Evolutionary conservation across 2,329 filamentous ascomycete species (phyloP).

Genomic region (Penicillium sp.): DNA sequence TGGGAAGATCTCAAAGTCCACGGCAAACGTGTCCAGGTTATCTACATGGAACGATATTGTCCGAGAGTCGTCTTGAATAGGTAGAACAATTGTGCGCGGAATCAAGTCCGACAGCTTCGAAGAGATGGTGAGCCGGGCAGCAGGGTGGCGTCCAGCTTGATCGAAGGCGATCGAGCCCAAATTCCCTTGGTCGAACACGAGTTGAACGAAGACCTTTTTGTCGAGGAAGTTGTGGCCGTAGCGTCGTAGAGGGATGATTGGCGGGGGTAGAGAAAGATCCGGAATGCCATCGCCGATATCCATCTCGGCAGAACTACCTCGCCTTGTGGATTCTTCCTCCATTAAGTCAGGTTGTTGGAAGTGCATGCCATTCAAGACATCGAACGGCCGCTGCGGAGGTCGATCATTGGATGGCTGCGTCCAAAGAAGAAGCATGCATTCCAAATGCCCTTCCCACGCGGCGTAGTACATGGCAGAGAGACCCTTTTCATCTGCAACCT

Average conservation of each 20-base stretch:
- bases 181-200: constrained; percentile 70
- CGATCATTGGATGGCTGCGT: constrained; percentile 28
- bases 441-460: constrained; percentile 92
- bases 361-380: constrained; percentile 33
- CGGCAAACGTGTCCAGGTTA: constrained; percentile 81
- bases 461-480: constrained; percentile 97
- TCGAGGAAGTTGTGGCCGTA: constrained; percentile 99
- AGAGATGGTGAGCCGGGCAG: constrained; percentile 88
- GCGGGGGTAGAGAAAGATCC: constrained; percentile 82
- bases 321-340: constrained; percentile 27
- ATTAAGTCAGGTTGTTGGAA: constrained; percentile 25
- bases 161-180: constrained; percentile 82
- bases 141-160: constrained; percentile 93
- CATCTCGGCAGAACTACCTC: constrained; percentile 55
- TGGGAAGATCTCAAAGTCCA: constrained; percentile 96
- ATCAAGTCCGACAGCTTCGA: constrained; percentile 95
- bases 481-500: constrained; percentile 83
- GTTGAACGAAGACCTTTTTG: constrained; percentile 91
- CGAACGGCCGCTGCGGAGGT: constrained; percentile 28
- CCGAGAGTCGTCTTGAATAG: constrained; percentile 92
- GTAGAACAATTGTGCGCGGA: constrained; percentile 89
- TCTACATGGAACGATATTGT: constrained; percentile 95
- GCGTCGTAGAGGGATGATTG: constrained; percentile 87
- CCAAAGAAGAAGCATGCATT: constrained; percentile 82
- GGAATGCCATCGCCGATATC: constrained; percentile 81